phyloP scores from a whole-genome alignment of 805 yeast species.

The Schwanniomyces polymorphus region DNA sequence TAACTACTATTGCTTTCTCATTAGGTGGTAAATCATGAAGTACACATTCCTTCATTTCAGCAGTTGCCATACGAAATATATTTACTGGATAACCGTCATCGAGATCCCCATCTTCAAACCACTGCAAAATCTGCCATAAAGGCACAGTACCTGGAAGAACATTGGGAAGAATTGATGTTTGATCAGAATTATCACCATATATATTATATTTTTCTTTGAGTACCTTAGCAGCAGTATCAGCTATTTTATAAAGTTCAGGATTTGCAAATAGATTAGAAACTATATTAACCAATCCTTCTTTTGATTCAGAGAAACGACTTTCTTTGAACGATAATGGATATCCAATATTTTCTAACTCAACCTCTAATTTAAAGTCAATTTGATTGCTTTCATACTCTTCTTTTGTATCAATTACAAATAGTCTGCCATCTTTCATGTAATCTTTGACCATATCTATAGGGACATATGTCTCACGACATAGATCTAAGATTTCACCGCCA shows the following conservation, averaged over 20 bases:
- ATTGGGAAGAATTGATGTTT: conserved; percentile 26
- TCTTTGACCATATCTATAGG: conserved; percentile 31
- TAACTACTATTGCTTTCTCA: conserved; percentile 30
- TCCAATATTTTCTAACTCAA: conserved; percentile 13
- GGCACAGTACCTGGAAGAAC: conserved; percentile 56
- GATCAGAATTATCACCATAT: not conserved
- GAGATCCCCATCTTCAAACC: conserved; percentile 27
- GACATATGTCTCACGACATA: conserved; percentile 46
- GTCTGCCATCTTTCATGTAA: conserved; percentile 25
- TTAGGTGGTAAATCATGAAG: conserved; percentile 21
- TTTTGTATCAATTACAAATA: conserved; percentile 26
- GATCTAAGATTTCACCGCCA: conserved; percentile 72
- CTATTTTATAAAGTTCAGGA: conserved; percentile 13
- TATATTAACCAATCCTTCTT: conserved; percentile 12
- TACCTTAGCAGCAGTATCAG: conserved; percentile 12
- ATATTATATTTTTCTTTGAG: conserved; percentile 13
- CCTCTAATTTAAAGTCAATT: conserved; percentile 5
- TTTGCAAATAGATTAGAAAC: conserved; percentile 18
- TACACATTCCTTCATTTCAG: conserved; percentile 16
- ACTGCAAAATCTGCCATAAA: conserved; percentile 40
- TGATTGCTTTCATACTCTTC: not conserved
- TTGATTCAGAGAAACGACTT: conserved; percentile 3
- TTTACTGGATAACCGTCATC: conserved; percentile 14
- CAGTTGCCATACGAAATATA: conserved; percentile 13
- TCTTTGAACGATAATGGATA: conserved; percentile 9